Evolutionary conservation across 2,329 filamentous ascomycete genomes (phyloP), one percentile per base, ranked within the genome.

Genomic region (Penicillium glabrum): DNA sequence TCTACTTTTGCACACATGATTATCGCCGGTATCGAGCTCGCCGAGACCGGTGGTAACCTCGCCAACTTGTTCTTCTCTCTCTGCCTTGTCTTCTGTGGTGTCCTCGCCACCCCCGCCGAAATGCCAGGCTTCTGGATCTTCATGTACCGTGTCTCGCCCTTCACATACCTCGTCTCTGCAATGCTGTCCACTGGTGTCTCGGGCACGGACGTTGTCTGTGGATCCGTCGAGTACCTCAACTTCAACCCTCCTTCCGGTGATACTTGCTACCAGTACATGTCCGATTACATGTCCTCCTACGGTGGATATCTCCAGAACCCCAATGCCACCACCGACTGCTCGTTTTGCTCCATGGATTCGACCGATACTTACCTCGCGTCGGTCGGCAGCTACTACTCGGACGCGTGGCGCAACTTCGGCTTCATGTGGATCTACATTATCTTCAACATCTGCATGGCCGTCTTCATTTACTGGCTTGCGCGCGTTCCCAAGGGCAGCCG

Each of bases 51-150:
- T 5, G 83, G 82, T 6, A 85, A 83, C 46, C 71, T 90, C 19
- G 85, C 85, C 51, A 85, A 84, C 7, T 69, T 89, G 27, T 68
- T 88, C 16, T 81, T 84, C 58, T 79, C 83, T 26, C 79, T 89
- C 69, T 82, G 79, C 60, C 75, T 86, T 37, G 79, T 85, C 54
- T 89, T 89, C 77, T 84, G 82, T 65, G 75, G 74, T 69, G 73
- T 76, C 54, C 69, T 76, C 58, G 85, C 87, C 54, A 72, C 81
- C 0, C 83, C 86, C 0, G 57, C 67, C 2, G 75, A 80, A 1
- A 79, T 91, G 2, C 88, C 88, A 0, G 80, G 84, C 1, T 91
- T 92, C 78, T 92, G 89, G 89, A 85, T 86, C 62, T 91, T 90
- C 77, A 90, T 91, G 88, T 89, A 90, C 74, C 82, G 84, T 37